phyloP scores from a whole-genome alignment of 164 flowering plant species.

The Berberis thunbergii region DNA sequence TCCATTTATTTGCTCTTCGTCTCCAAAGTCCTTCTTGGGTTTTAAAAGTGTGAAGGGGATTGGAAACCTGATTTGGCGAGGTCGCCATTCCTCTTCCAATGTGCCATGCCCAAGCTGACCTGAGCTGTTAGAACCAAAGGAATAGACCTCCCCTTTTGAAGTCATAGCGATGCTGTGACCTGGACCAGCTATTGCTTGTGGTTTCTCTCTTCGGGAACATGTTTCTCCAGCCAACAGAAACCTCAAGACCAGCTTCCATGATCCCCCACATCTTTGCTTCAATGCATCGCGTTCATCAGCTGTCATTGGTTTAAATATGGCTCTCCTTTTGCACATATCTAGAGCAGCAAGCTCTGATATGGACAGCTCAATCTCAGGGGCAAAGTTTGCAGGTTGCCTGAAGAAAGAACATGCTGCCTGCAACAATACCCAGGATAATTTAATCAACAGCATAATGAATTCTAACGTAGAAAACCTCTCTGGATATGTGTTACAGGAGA shows the following conservation, averaged over 20 bases:
- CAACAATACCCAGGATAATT: slow-evolving; percentile 23
- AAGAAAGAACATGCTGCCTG: slow-evolving; percentile 95
- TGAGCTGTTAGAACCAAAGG: slow-evolving; percentile 88
- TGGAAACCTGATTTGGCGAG: slow-evolving; percentile 73
- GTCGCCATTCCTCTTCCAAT: slow-evolving; percentile 67
- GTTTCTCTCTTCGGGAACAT: slow-evolving; percentile 75
- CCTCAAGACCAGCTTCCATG: slow-evolving; percentile 92
- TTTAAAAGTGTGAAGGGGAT: background rate
- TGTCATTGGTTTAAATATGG: slow-evolving; percentile 81
- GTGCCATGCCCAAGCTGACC: slow-evolving; percentile 97
- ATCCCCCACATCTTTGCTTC: slow-evolving; percentile 81
- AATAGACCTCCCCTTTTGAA: slow-evolving; percentile 59
- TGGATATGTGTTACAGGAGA: background rate
- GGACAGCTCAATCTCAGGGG: slow-evolving; percentile 71
- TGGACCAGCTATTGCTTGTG: slow-evolving; percentile 92
- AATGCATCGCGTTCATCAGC: slow-evolving; percentile 40
- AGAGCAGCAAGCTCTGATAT: slow-evolving; percentile 91
- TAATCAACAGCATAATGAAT: slow-evolving; percentile 73
- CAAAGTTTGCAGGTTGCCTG: slow-evolving; percentile 79
- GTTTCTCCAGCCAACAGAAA: slow-evolving; percentile 87
- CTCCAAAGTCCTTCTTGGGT: background rate
- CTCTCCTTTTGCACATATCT: slow-evolving; percentile 89
- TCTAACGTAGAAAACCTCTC: slow-evolving; percentile 20
- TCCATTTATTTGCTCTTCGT: slow-evolving; percentile 2
- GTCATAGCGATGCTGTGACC: slow-evolving; percentile 96